Evolutionary conservation across 257 asterid species (phyloP), one percentile per base, ranked within the genome.

Genomic region (Nemophila menziesii): DNA sequence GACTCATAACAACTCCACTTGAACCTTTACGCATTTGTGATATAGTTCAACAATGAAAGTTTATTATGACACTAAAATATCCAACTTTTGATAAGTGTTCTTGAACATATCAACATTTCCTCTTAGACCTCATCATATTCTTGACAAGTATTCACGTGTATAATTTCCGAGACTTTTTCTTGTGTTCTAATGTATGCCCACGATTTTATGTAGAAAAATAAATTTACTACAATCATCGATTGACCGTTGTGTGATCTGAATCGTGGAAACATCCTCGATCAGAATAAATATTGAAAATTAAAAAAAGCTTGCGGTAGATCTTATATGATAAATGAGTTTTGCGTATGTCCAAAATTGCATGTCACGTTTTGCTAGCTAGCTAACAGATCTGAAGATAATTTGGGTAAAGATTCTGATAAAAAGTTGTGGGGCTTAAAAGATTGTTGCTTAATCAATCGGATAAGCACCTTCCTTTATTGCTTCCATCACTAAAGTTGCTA

Each of bases 401-500:
- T 13, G 8, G 36, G 19, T 14, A 4, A 39, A 21, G 43, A 39
- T 39, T 16, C 43, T 39, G 43, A 39, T 39, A 39, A 15, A 39
- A 39, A 39, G 43, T 16, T 39, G 20, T 39, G 43, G 43, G 17
- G 43, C 15, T 14, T 17, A 8, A 39, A 44, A 51, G 27, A 44
- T 23, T 11, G 48, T 42, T 11, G 7, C 42, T 44, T 51, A 44
- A 12, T 14, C 21, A 23, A 56, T 46, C 38, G 55, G 60, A 58
- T 57, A 39, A 22, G 20, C 40, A 48, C 7, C n/a, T 54, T 26
- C 45, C 51, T 46, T 34, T 41, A 45, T 46, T 54, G 71, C 66
- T 62, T 58, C 60, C 66, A 67, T 64, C 64, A 56, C 20, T 53
- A 37, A 54, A 46, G 39, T 46, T 36, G 24, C 21, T 44, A 57